Evolutionary conservation across 2,329 filamentous ascomycete genomes (phyloP).

Genomic region (Colletotrichum nymphaeae): DNA sequence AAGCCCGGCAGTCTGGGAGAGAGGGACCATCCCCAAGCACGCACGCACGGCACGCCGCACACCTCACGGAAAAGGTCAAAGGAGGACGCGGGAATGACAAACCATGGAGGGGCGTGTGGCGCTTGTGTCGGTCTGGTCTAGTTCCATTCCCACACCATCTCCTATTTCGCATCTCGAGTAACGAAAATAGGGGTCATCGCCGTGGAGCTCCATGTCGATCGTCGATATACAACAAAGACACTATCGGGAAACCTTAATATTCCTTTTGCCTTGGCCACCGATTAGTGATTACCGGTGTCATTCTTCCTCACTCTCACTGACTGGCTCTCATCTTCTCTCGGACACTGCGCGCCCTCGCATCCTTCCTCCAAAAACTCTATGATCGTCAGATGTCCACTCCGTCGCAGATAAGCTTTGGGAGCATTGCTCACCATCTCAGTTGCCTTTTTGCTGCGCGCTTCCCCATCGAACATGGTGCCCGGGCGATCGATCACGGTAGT

Average conservation of each 20-base stretch:
- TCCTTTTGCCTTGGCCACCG: neutral
- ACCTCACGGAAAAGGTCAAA: neutral
- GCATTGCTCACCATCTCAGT: constrained; percentile 1
- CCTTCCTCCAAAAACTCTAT: neutral
- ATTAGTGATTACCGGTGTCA: neutral
- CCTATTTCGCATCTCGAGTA: neutral
- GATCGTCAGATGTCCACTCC: constrained; percentile 7
- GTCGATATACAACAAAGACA: neutral
- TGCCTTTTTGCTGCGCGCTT: neutral
- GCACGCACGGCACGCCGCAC: neutral
- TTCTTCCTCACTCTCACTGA: neutral
- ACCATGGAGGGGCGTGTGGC: neutral
- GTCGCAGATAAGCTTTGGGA: constrained; percentile 25
- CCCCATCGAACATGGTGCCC: constrained; percentile 4
- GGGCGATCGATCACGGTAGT: constrained; percentile 11
- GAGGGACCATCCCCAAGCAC: neutral
- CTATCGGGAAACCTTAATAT: constrained; percentile 3
- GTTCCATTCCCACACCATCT: neutral
- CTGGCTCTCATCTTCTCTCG: neutral
- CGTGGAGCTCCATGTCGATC: neutral
- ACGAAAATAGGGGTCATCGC: constrained; percentile 3
- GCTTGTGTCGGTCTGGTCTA: neutral
- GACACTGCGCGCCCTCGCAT: neutral
- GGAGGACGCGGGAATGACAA: neutral
- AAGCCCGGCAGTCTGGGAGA: neutral